phyloP scores from a whole-genome alignment of 1,284 basidiomycete species.

The Pholiota adiposa region DNA sequence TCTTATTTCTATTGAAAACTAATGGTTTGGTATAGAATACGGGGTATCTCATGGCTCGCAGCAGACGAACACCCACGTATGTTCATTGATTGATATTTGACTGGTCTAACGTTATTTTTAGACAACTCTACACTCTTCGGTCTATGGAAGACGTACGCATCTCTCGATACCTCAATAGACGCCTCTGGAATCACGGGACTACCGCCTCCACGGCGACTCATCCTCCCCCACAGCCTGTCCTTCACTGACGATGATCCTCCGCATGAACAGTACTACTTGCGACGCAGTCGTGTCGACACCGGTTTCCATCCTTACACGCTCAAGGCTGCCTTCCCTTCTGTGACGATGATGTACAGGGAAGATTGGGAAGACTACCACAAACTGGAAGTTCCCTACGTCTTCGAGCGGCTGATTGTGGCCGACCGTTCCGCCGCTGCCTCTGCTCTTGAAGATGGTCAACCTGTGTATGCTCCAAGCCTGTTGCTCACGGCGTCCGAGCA shows the following conservation, averaged over 20 bases:
- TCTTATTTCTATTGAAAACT: conserved; percentile 4
- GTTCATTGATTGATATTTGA: conserved; percentile 24
- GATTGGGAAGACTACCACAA: conserved; percentile 79
- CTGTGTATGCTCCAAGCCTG: conserved; percentile 60
- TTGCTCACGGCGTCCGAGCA: conserved; percentile 55
- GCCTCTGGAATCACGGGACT: conserved; percentile 55
- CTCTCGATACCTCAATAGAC: conserved; percentile 62
- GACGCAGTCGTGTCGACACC: conserved; percentile 49
- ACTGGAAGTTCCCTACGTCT: conserved; percentile 69
- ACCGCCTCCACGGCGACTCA: conserved; percentile 69
- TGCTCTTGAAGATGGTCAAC: conserved; percentile 35
- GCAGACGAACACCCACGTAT: conserved; percentile 50
- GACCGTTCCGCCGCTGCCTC: conserved; percentile 71
- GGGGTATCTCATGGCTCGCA: conserved; percentile 61
- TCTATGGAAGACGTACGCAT: conserved; percentile 79
- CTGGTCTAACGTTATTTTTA: conserved; percentile 24
- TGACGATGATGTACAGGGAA: conserved; percentile 67
- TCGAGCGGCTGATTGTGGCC: conserved; percentile 77
- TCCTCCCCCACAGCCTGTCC: conserved; percentile 69
- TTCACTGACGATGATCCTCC: conserved; percentile 58
- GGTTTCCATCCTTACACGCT: conserved; percentile 68
- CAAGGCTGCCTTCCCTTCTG: conserved; percentile 75
- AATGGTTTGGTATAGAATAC: conserved; percentile 41
- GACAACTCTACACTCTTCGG: conserved; percentile 79
- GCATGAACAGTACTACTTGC: conserved; percentile 46